These are phyloP conservation scores for Ogataea thermomethanolica DNA, from an alignment of 805 yeast species.

Conservation along the genomic window DNA sequence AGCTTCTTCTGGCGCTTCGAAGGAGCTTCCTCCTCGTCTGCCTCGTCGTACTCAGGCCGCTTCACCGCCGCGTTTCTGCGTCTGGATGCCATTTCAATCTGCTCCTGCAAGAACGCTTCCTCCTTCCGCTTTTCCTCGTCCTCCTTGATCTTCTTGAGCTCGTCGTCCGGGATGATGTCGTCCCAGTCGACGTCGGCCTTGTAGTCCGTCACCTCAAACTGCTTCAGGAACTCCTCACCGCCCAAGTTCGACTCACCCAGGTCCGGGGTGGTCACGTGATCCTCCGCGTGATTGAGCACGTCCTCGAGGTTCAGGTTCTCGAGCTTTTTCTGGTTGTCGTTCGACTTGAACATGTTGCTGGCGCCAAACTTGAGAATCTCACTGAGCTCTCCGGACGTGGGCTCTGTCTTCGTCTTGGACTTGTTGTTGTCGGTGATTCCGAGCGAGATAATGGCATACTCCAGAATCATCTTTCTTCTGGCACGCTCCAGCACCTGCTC, in stretches of 20 bases:
- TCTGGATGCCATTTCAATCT: conserved; percentile 80
- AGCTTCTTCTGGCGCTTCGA: conserved; percentile 35
- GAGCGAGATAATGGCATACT: conserved; percentile 92
- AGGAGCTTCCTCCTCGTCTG: conserved; percentile 37
- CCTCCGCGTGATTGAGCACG: conserved; percentile 94
- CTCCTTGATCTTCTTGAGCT: conserved; percentile 80
- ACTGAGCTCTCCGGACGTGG: conserved; percentile 77
- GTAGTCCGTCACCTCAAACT: conserved; percentile 97
- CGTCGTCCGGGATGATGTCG: conserved; percentile 96
- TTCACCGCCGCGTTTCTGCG: conserved; percentile 66
- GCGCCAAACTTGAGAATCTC: conserved; percentile 98
- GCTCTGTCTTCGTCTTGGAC: conserved; percentile 62
- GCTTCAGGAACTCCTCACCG: conserved; percentile 95
- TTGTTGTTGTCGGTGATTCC: conserved; percentile 81
- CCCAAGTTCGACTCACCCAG: conserved; percentile 97
- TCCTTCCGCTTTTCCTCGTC: conserved; percentile 86
- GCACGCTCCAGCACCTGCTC: conserved; percentile 97
- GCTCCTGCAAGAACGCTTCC: conserved; percentile 83
- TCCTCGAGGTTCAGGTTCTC: conserved; percentile 95
- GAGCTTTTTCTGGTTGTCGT: conserved; percentile 88
- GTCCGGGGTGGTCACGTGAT: conserved; percentile 93
- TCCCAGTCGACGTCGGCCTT: conserved; percentile 99
- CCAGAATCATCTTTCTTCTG: conserved; percentile 95
- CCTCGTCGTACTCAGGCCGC: conserved; percentile 42
- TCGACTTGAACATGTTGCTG: conserved; percentile 94